These are phyloP conservation scores for Daldinia sp. DNA, from an alignment of 2,329 filamentous ascomycete species.

Conservation along the genomic window DNA sequence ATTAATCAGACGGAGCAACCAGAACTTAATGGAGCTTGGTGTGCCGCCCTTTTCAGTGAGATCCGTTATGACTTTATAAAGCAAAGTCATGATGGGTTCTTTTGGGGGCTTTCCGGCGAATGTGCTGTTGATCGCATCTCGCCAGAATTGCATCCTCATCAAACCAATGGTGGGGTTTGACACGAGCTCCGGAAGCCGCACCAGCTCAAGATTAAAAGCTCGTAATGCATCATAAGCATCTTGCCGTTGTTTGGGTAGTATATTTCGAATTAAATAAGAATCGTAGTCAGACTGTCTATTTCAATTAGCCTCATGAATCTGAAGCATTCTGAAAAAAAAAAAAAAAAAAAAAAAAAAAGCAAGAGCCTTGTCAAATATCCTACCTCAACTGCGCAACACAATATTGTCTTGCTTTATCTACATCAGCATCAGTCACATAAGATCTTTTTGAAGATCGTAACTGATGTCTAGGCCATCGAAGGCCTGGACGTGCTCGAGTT, in stretches of 20 bases:
- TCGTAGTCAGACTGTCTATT: conserved; percentile 87
- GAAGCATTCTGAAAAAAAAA: neutral
- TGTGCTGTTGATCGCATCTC: conserved; percentile 82
- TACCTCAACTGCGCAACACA: conserved; percentile 67
- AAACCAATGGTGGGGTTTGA: conserved; percentile 87
- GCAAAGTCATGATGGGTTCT: conserved; percentile 88
- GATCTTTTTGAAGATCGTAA: conserved; percentile 49
- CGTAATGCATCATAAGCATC: conserved; percentile 92
- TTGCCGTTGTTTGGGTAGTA: conserved; percentile 79
- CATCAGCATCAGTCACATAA: conserved; percentile 64
- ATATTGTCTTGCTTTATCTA: conserved; percentile 66
- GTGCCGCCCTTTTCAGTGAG: conserved; percentile 61
- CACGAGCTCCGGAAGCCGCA: conserved; percentile 88
- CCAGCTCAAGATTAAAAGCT: conserved; percentile 92
- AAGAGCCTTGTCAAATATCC: conserved; percentile 22
- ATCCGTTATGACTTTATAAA: conserved; percentile 77
- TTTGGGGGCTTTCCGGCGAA: conserved; percentile 84
- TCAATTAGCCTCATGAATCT: conserved; percentile 35
- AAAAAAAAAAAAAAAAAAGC: neutral
- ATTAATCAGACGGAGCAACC: conserved; percentile 81
- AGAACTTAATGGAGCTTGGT: conserved; percentile 72
- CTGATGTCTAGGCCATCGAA: conserved; percentile 40
- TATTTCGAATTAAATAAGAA: conserved; percentile 86
- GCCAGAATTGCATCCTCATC: conserved; percentile 96
- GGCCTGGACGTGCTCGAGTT: conserved; percentile 41